These are phyloP conservation scores for Daldinia loculata DNA, from an alignment of 495 filamentous ascomycete species.

Conservation along the genomic window DNA sequence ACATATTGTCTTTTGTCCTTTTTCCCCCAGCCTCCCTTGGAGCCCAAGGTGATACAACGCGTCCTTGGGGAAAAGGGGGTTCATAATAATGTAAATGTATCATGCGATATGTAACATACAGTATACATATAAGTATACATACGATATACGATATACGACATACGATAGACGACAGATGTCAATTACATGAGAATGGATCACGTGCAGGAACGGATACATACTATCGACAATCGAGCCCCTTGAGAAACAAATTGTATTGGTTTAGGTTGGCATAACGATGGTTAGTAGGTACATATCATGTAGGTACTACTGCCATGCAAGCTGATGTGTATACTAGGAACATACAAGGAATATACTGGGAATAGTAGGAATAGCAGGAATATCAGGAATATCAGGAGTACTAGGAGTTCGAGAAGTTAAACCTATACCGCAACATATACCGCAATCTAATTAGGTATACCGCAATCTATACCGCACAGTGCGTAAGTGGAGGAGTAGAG, in stretches of 20 bases:
- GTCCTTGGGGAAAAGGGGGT: constrained; percentile 14
- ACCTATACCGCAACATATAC: background rate
- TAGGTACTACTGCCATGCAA: constrained; percentile 39
- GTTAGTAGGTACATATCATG: constrained; percentile 4
- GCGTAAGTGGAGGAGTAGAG: constrained; percentile 20
- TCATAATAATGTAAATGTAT: constrained; percentile 2
- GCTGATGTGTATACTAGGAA: constrained; percentile 41
- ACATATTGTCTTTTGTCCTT: background rate
- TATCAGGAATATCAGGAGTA: background rate
- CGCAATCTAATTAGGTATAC: background rate
- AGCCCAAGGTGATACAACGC: constrained; percentile 39
- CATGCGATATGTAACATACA: constrained; percentile 6
- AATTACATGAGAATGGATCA: constrained; percentile 30
- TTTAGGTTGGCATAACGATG: constrained; percentile 29
- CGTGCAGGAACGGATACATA: constrained; percentile 26
- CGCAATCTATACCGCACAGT: constrained; percentile 23
- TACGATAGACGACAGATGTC: background rate
- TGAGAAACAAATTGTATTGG: constrained; percentile 9
- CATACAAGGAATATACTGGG: too few relatives aligned
- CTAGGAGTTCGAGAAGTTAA: background rate
- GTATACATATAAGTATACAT: too few relatives aligned
- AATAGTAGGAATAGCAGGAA: too few relatives aligned
- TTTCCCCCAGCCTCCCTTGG: constrained; percentile 7
- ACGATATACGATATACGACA: background rate
- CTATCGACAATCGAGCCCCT: constrained; percentile 5